Base-by-base conservation (phyloP, 2,329 filamentous ascomycete species). In the Neonectria punicea region DNA sequence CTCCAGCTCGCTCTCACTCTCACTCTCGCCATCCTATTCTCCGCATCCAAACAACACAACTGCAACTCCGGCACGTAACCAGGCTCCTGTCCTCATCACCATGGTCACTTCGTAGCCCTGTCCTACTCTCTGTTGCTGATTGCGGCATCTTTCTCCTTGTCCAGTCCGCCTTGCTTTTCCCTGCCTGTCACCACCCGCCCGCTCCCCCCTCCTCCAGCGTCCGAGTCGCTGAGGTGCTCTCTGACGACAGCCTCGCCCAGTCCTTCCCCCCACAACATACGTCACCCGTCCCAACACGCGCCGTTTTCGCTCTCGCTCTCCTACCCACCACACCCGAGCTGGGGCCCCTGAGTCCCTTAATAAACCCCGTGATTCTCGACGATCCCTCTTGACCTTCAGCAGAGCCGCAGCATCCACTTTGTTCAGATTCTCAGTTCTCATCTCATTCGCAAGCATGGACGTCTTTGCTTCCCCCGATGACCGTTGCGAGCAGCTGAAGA, bases 401-500 rank as follows among this genome's bases (percentile, higher is more conserved):
- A 66, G 63, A 67, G 65, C 61, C 69, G 58, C 67, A 50, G 32
- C 43, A n/a, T 55, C 50, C 46, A 20, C 58, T 34, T 34, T 10
- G 13, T 47, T 49, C 39, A 25, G n/a, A 30, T 20, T 61, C 49
- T 43, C 50, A 58, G n/a, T 20, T 16, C n/a, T 2, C 53, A 58
- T 36, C 14, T 47, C 39, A 44, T 49, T 58, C 56, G 58, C 54
- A 57, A 62, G 61, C 60, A 75, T 76, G 74, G 75, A 76, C 55
- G 55, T 74, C 57, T 76, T 74, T 49, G 62, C 69, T 47, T 49
- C 67, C 46, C 57, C 65, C 44, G 66, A 73, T 9, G 67, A 67
- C 60, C 68, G 75, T 63, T 89, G 86, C 76, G 84, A 86, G 68
- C 80, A 80, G 67, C 83, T 88, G 64, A 83, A 84, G 65, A 78